A percentile compares a stretch with the other conserved stretches of the same genome.
phyloP scores from a whole-genome alignment of 768 basidiomycete species.

The Lepiota brunneoincarnata region DNA sequence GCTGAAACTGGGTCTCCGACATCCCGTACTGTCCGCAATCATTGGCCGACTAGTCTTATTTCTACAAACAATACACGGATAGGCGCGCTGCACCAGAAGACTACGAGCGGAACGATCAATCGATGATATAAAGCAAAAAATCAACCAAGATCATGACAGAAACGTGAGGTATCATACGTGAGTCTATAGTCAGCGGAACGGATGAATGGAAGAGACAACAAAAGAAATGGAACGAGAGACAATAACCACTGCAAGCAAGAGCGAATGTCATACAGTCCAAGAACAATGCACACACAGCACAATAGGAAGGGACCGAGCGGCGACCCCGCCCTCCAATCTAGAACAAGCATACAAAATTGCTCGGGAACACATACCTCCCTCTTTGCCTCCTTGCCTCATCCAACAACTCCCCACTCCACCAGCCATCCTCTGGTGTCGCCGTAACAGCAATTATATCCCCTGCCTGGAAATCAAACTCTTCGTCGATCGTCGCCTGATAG shows the following conservation, averaged over 20 bases:
- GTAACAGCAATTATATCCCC: constrained; percentile 97
- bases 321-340: constrained; percentile 25
- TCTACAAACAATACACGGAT: too few relatives aligned
- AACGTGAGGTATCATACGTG: neutral
- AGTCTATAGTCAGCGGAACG: too few relatives aligned
- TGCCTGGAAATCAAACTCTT: constrained; percentile 95
- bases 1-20: too few relatives aligned
- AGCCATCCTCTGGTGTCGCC: constrained; percentile 91
- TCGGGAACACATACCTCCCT: constrained; percentile 81
- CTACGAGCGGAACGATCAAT: too few relatives aligned
- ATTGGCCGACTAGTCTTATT: too few relatives aligned
- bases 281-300: neutral
- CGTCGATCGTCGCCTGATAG: constrained; percentile 79
- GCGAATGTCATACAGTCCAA: constrained; percentile 2
- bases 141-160: neutral
- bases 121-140: neutral
- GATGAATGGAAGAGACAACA: neutral
- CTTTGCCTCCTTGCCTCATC: constrained; percentile 69
- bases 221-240: neutral
- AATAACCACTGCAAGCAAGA: constrained; percentile 1
- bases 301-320: too few relatives aligned
- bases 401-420: constrained; percentile 94
- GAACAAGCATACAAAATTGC: constrained; percentile 85
- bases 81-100: too few relatives aligned
- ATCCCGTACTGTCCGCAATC: too few relatives aligned